phyloP scores from a whole-genome alignment of 345 rosid species.

The Heritiera fomes region DNA sequence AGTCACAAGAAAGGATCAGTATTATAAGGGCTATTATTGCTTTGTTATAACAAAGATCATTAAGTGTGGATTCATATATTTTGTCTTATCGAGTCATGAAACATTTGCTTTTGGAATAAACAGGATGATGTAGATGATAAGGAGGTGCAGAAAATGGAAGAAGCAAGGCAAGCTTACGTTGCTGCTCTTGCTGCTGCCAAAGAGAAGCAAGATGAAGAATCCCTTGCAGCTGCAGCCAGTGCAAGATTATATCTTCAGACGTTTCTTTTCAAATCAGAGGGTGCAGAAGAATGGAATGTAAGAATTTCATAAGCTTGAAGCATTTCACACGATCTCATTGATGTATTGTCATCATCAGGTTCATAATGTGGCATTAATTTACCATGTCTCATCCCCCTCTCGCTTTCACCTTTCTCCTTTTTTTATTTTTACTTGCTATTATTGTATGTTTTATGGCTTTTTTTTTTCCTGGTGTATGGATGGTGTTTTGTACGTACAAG shows the following conservation, averaged over 20 bases:
- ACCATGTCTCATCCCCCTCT: not conserved
- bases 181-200: constrained; percentile 67
- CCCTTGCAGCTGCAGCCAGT: constrained; percentile 66
- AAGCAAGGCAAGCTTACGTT: constrained; percentile 70
- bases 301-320: constrained; percentile 13
- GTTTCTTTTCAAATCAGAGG: constrained; percentile 45
- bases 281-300: not conserved
- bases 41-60: not conserved
- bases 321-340: not conserved
- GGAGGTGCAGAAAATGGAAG: constrained; percentile 71
- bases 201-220: constrained; percentile 82
- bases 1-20: not conserved
- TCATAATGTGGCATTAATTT: not conserved
- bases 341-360: not conserved
- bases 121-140: constrained; percentile 57
- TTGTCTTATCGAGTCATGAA: constrained; percentile 10
- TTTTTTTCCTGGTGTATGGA: not conserved
- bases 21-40: not conserved
- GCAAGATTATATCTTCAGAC: constrained; percentile 73
- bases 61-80: not conserved
- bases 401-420: not conserved
- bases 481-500: not conserved
- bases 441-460: not conserved
- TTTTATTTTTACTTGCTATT: not conserved
- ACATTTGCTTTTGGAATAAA: constrained; percentile 3